Conservation (phyloP, 768 basidiomycete species). For the Tulasnella sp. region DNA sequence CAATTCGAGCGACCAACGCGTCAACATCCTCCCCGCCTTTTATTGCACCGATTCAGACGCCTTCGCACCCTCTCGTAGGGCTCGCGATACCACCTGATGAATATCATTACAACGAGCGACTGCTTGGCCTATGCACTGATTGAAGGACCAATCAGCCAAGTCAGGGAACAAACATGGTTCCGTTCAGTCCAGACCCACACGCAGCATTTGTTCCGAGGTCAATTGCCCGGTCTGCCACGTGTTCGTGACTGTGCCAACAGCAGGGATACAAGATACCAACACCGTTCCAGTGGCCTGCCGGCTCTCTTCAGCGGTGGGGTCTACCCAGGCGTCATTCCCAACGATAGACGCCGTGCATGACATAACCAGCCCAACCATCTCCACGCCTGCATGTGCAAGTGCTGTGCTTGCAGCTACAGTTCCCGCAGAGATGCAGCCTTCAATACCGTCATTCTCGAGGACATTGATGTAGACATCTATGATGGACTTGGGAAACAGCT, state of each 20-base stretch:
- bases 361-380: constrained; percentile 77
- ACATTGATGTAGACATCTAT: constrained; percentile 86
- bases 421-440: constrained; percentile 77
- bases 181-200: constrained; percentile 43
- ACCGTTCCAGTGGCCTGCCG: constrained; percentile 48
- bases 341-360: constrained; percentile 62
- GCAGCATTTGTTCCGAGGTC: constrained; percentile 39
- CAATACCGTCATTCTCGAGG: constrained; percentile 86
- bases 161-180: background rate
- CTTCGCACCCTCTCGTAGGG: constrained; percentile 21
- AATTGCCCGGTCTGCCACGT: constrained; percentile 77
- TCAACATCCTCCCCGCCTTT: too few species aligned
- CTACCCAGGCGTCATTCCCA: constrained; percentile 55
- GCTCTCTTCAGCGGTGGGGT: constrained; percentile 67
- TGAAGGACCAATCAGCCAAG: background rate
- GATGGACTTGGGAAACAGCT: constrained; percentile 85
- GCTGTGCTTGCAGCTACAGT: constrained; percentile 82
- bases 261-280: constrained; percentile 79
- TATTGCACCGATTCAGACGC: too few species aligned
- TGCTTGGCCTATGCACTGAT: constrained; percentile 59
- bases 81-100: constrained; percentile 61
- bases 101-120: constrained; percentile 62
- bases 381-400: constrained; percentile 85
- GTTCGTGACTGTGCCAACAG: constrained; percentile 69
- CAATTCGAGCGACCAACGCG: too few species aligned